A percentile compares a stretch with the other conserved stretches of the same genome.
Conservation (phyloP, 2,329 filamentous ascomycete species). For the Lasiodiplodia citricola region DNA sequence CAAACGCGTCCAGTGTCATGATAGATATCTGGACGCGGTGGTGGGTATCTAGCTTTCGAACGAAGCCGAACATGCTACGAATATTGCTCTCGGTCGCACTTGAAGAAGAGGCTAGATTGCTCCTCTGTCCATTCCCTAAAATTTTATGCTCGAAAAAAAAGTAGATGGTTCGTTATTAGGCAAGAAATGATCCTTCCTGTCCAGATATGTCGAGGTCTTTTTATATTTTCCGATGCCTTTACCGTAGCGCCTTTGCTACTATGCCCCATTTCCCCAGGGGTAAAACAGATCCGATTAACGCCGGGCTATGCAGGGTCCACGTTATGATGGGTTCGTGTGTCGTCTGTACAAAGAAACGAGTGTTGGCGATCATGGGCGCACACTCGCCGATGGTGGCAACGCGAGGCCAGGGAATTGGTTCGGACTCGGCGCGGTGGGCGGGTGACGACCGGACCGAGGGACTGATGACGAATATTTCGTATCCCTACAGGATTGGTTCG, state of each 20-base stretch:
- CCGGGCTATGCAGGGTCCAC: conserved; percentile 12
- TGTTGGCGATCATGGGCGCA: neutral
- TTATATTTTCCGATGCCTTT: neutral
- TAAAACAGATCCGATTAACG: neutral
- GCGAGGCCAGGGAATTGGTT: neutral
- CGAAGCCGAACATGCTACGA: conserved; percentile 5
- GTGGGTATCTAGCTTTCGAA: conserved; percentile 20
- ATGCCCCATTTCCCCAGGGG: neutral
- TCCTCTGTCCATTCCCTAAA: neutral
- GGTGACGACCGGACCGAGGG: neutral
- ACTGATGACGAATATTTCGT: neutral
- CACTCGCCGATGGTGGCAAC: neutral
- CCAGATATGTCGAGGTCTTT: neutral
- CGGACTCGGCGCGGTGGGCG: neutral
- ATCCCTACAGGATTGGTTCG: neutral
- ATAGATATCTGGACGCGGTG: neutral
- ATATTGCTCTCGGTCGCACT: neutral
- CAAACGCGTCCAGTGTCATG: neutral
- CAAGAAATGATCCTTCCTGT: neutral
- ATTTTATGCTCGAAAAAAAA: neutral
- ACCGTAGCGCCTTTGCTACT: conserved; percentile 7
- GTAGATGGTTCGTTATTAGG: neutral
- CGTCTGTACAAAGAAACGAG: conserved; percentile 2
- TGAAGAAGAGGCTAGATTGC: neutral
- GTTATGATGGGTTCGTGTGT: neutral